A percentile compares a stretch with the other conserved stretches of the same genome.
Conservation (phyloP, 176 grass and related monocot genomes). For the Hordeum marinum region DNA sequence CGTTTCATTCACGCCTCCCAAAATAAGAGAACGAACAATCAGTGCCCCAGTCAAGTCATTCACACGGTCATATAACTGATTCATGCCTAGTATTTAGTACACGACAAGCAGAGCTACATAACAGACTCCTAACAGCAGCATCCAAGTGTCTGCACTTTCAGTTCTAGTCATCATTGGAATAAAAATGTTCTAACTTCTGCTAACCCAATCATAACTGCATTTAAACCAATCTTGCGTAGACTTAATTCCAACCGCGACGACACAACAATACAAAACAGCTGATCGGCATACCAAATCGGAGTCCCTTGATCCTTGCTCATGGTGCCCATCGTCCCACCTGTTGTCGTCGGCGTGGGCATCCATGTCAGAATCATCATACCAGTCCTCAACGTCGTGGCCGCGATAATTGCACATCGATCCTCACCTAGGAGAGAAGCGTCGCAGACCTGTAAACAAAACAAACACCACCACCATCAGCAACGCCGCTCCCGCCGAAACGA, state of each 20-base stretch:
- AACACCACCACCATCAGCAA: slow-evolving; percentile 15
- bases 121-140: background rate
- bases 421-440: background rate
- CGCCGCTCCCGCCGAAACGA: background rate
- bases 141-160: background rate
- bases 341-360: slow-evolving; percentile 53
- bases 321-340: slow-evolving; percentile 52
- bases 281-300: slow-evolving; percentile 54
- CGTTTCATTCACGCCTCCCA: background rate
- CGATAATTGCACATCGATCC: slow-evolving; percentile 58
- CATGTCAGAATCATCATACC: slow-evolving; percentile 58
- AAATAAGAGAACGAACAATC: background rate
- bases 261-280: background rate
- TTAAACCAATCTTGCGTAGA: slow-evolving; percentile 6
- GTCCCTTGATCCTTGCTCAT: slow-evolving; percentile 36
- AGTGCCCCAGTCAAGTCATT: background rate
- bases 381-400: slow-evolving; percentile 47
- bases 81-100: background rate
- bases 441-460: slow-evolving; percentile 31
- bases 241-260: background rate
- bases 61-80: background rate
- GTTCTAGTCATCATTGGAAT: background rate
- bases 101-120: background rate
- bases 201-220: background rate
- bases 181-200: background rate